Base-by-base conservation (phyloP, 371 early-diverging fungal genomes). In the Mortierella sp. region DNA sequence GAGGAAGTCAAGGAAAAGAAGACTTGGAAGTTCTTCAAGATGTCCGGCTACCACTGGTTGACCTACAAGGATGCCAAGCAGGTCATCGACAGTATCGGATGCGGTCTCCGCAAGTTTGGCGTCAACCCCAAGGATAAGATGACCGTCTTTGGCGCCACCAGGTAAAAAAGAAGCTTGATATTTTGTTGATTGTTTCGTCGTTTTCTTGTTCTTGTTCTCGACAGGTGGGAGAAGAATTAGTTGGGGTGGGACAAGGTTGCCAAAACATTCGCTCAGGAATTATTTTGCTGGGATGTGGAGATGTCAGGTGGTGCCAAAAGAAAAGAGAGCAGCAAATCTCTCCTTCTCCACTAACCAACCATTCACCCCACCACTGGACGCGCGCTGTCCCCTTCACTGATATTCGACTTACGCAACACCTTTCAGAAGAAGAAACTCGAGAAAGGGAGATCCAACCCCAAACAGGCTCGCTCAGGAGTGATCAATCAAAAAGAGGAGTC, bases 11-110 rank as follows among this genome's bases (percentile, higher is more conserved):
- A 88, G 77, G 95, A 96, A 81, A 93, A 77, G 74, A 97, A 97
- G 85, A 93, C 83, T n/a, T 97, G 97, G 97, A 94, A 93, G 71
- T 96, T 90, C 85, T 93, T 91, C 86, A 93, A 96, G 89, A 89
- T 97, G 72, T 90, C 93, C 48, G 83, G 77, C 14, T 97, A 93
- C 87, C 75, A 89, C 72, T 96, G 95, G 90, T 88, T 91, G 79
- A 92, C 94, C 54, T 96, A 93, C 79, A 75, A 87, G 35, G 94
- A 97, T 71, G 93, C 92, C 43, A 79, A 78, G 43, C 83, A 91
- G 27, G 81, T 87, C 48, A 79, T 91, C 27, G 80, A 78, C 38
- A 72, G 81, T 32, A 86, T 95, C 63, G 96, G 96, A 32, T 87
- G 92, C 63, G 97, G 96, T 72, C 89, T 96, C 43, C 82, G 88